A percentile compares a stretch with the other conserved stretches of the same genome.
These are phyloP conservation scores for Camellia granthamiana DNA, from an alignment of 148 eudicot genomes.

Conservation along the genomic window DNA sequence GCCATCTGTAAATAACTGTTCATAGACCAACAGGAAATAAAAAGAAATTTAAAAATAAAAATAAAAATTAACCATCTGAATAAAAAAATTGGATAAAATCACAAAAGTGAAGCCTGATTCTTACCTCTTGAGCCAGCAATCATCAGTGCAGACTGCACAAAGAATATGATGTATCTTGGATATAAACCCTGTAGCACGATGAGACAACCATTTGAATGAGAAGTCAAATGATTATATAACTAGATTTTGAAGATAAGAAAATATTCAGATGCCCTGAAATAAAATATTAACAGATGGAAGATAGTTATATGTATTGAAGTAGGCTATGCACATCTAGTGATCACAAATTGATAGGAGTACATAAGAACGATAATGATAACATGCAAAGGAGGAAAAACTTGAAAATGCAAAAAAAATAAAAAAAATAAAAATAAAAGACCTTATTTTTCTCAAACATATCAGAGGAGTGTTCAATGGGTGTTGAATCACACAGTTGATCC, in stretches of 20 bases:
- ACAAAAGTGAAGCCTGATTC: neutral
- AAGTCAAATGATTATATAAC: neutral
- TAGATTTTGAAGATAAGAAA: neutral
- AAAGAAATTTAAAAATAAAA: neutral
- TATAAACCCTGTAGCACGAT: conserved; percentile 69
- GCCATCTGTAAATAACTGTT: conserved; percentile 92
- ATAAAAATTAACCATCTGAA: neutral
- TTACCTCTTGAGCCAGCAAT: conserved; percentile 97
- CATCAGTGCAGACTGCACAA: conserved; percentile 93
- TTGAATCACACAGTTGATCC: neutral
- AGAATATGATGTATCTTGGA: conserved; percentile 95
- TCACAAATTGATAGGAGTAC: neutral
- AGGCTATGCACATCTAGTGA: neutral
- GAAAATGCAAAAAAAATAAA: too few species aligned
- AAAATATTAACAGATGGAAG: neutral
- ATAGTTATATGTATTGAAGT: neutral
- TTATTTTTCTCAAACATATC: neutral
- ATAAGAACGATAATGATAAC: neutral
- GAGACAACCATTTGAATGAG: conserved; percentile 3
- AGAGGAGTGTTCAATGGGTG: neutral
- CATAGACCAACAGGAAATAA: conserved; percentile 17
- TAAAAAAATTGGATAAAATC: neutral
- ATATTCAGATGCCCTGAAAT: neutral
- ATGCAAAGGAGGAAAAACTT: too few species aligned
- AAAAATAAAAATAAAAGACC: neutral